phyloP scores from a whole-genome alignment of 164 flowering plant species.

The Platanus orientalis region DNA sequence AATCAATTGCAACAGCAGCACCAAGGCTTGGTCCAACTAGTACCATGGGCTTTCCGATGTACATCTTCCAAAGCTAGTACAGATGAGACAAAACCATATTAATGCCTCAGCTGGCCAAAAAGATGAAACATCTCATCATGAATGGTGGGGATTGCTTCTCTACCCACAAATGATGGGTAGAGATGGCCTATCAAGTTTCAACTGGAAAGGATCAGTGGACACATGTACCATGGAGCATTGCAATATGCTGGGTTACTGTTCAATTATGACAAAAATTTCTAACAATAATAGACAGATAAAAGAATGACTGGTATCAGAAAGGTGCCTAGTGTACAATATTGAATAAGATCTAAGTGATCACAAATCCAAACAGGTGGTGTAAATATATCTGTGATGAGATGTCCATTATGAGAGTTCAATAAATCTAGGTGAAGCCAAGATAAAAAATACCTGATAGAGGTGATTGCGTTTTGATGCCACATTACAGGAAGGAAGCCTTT shows the following conservation, averaged over 20 bases:
- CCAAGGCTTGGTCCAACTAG: slow-evolving; percentile 98
- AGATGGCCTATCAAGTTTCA: neutral
- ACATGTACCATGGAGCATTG: neutral
- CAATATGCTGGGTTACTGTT: neutral
- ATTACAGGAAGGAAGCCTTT: slow-evolving; percentile 62
- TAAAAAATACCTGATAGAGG: slow-evolving; percentile 67
- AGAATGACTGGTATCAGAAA: too few species aligned
- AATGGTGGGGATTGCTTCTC: neutral
- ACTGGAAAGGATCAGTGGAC: neutral
- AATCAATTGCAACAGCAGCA: slow-evolving; percentile 93
- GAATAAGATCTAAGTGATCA: too few species aligned
- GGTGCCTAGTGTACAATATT: too few species aligned
- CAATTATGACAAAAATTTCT: neutral
- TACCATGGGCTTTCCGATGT: slow-evolving; percentile 72
- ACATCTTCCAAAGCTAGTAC: slow-evolving; percentile 72
- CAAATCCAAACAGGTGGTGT: too few species aligned
- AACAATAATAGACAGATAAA: neutral
- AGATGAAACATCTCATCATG: neutral
- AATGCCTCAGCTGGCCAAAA: neutral
- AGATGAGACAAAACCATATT: neutral
- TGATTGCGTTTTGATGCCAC: slow-evolving; percentile 84
- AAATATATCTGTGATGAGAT: too few species aligned
- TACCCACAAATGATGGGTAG: neutral
- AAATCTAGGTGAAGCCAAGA: slow-evolving; percentile 2
- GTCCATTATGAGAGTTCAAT: too few species aligned